Base-by-base conservation (phyloP, 2,329 filamentous ascomycete genomes). In the Colletotrichum orchidophilum region DNA sequence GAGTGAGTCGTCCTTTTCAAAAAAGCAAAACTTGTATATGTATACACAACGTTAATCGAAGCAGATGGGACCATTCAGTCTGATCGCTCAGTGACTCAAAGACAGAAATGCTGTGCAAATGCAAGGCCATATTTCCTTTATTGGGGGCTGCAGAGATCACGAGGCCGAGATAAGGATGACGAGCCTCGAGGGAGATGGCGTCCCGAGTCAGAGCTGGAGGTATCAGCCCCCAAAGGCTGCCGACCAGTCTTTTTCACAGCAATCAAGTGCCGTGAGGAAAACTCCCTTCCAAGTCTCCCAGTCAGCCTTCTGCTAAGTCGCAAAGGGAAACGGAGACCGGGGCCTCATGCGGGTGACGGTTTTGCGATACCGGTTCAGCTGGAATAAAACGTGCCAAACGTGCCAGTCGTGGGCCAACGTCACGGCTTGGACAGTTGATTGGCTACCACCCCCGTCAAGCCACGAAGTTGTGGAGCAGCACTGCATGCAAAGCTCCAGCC, bases 281-380 rank as follows among this genome's bases (percentile, higher is more conserved):
- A 52, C 59, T 55, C 46, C 18, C 39, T 53, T 31, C 21, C 60
- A 27, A 70, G 46, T 60, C 49, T 65, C 57, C 33, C 15, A 70
- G 59, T 69, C 66, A 65, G 65, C 70, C 70, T 72, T 64, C 55
- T 59, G 66, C 70, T 70, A 70, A 55, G 29, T 70, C 70, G n/a
- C 54, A 70, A 72, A 31, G 29, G 60, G 52, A 8, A 63, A 57
- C 49, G 50, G 66, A 60, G 52, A 53, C 39, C 26, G 49, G 50
- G 60, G 35, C 70, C 63, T 61, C 70, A 70, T 61, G 70, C 71
- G 42, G 52, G 67, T 67, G 73, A 42, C 63, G n/a, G 54, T 52
- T 60, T 42, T 39, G 49, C 29, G 55, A 58, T 65, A 70, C 46
- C 52, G 46, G 61, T 57, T 73, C 70, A 73, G 67, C 70, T 66